These are phyloP conservation scores for Claviceps spartinae DNA, from an alignment of 2,329 filamentous ascomycete species.

Conservation along the genomic window DNA sequence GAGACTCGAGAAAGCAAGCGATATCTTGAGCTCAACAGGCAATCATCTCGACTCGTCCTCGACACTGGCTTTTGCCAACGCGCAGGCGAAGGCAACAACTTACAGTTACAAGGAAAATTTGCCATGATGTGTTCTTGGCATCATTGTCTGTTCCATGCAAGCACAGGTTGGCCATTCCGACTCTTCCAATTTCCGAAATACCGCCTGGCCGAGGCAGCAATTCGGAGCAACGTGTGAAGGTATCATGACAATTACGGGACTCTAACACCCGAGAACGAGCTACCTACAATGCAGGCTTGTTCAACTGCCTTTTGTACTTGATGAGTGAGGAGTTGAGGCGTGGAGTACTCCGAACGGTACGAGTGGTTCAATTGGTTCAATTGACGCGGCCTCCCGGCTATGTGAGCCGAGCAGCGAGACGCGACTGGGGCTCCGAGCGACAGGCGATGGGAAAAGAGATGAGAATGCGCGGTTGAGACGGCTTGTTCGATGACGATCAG, in stretches of 20 bases:
- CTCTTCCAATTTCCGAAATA: not conserved
- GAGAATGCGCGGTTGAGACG: not conserved
- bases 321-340: no score
- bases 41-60: not conserved
- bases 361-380: no score
- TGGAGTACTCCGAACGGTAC: no score
- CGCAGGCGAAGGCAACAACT: not conserved
- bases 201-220: not conserved
- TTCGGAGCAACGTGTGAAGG: not conserved
- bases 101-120: not conserved
- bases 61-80: not conserved
- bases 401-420: no score
- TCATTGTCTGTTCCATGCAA: not conserved
- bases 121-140: not conserved
- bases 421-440: no score
- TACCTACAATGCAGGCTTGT: not conserved
- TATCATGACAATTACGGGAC: no score
- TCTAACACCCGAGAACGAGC: no score
- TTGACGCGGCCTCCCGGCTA: no score
- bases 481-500: not conserved
- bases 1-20: not conserved
- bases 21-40: not conserved
- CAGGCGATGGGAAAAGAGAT: no score
- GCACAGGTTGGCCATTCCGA: not conserved
- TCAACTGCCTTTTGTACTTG: not conserved